Percentiles rank a stretch among this genome's conserved stretches.
phyloP scores from a whole-genome alignment of 768 basidiomycete species.

The Termitomyces bulborhizus region DNA sequence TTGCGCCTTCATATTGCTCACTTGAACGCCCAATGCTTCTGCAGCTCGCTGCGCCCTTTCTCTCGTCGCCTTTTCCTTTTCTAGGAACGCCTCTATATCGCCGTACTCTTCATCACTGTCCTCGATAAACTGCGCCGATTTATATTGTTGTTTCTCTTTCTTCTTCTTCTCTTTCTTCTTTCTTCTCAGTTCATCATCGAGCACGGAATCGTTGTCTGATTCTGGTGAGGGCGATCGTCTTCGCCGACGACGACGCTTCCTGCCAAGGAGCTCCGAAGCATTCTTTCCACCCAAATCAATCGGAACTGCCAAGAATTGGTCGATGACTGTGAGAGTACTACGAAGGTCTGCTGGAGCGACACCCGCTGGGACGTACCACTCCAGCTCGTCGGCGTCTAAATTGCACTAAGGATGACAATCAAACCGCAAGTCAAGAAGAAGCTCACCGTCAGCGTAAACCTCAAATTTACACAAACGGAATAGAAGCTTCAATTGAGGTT shows the following conservation, averaged over 20 bases:
- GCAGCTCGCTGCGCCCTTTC: conserved; percentile 45
- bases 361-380: conserved; percentile 82
- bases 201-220: conserved; percentile 36
- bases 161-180: conserved; percentile 62
- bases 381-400: conserved; percentile 60
- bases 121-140: conserved; percentile 86
- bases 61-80: conserved; percentile 59
- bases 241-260: conserved; percentile 47
- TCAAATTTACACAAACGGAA: conserved; percentile 75
- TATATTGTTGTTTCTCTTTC: conserved; percentile 60
- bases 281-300: conserved; percentile 78
- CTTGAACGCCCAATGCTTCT: conserved; percentile 35
- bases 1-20: conserved; percentile 47
- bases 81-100: conserved; percentile 79
- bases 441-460: conserved; percentile 59
- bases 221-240: conserved; percentile 36
- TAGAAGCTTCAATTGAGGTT: conserved; percentile 77
- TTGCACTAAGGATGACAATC: background rate
- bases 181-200: conserved; percentile 27
- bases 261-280: conserved; percentile 62
- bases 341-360: conserved; percentile 63
- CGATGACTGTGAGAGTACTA: conserved; percentile 66
- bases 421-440: background rate
- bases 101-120: conserved; percentile 85
- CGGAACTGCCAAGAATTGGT: conserved; percentile 77